Evolutionary conservation across 306 rosid genomes (phyloP), one percentile per base, ranked within the genome.

Genomic region (Lathyrus tuberosus): DNA sequence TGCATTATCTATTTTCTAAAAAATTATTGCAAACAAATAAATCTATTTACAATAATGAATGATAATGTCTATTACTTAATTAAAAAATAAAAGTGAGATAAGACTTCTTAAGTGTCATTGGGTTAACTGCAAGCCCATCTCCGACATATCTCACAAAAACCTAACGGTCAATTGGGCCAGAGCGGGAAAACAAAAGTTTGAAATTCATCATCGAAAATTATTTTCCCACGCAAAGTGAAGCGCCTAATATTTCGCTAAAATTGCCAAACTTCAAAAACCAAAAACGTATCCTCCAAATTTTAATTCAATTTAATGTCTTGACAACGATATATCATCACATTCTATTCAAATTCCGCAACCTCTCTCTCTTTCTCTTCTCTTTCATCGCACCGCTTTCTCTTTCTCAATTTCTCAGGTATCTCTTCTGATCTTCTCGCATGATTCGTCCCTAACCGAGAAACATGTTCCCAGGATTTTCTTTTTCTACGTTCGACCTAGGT

Each of bases 231-330:
- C 18, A 57, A 57, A 57, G 12, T 28, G 14, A n/a, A 11, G 41
- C 41, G 63, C 63, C 40, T 30, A 57, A 28, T 28, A 57, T 57
- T 57, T 57, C n/a, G 38, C 12, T 4, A 26, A 54, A 57, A 4
- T 53, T 12, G n/a, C 33, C 30, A 57, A 57, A 28, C 3, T 26
- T 53, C 15, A 53, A 53, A 56, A 2, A 1, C 7, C 40, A 35
- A 35, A 57, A 57, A 14, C 63, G 63, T 57, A 57, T 47, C 16
- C 11, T 26, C 15, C 60, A 53, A 18, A 52, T 52, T 52, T 52
- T 20, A 52, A 52, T 42, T 10, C n/a, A 47, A 47, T 12, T 56
- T 24, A 24, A 24, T 26, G 37, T 8, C 17, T 2, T 56, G 37
- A 56, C 10, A 56, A 56, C 62, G 38, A 56, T 26, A 56, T 28